Evolutionary conservation across 2,329 filamentous ascomycete genomes (phyloP).

Genomic region (Phialophora verrucosa): DNA sequence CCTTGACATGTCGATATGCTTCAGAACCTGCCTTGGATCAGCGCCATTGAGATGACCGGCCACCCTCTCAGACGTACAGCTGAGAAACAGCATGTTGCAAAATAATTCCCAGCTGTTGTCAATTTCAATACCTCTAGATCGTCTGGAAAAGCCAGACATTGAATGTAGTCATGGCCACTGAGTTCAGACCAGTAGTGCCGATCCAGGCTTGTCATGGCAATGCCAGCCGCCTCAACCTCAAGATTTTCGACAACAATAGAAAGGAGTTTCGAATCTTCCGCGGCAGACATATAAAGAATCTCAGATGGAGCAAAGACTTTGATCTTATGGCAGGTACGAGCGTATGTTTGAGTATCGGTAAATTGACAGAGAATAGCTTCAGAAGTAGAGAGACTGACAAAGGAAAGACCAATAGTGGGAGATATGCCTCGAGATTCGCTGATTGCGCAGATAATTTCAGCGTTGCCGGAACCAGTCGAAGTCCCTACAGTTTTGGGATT

Average conservation of each 20-base stretch:
- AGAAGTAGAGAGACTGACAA: slow-evolving; percentile 83
- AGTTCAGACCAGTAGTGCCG: slow-evolving; percentile 84
- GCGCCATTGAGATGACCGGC: slow-evolving; percentile 4
- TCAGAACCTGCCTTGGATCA: slow-evolving; percentile 66
- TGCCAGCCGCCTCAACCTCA: slow-evolving; percentile 46
- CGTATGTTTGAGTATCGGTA: slow-evolving; percentile 89
- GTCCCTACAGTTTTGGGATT: slow-evolving; percentile 62
- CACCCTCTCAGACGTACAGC: slow-evolving; percentile 65
- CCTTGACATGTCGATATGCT: slow-evolving; percentile 76
- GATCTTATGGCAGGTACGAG: slow-evolving; percentile 85
- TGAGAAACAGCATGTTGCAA: slow-evolving; percentile 81
- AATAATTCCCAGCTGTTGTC: slow-evolving; percentile 81
- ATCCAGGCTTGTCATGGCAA: slow-evolving; percentile 69
- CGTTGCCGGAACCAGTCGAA: slow-evolving; percentile 61
- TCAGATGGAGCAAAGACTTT: slow-evolving; percentile 78
- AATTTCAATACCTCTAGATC: slow-evolving; percentile 83
- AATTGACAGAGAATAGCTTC: slow-evolving; percentile 89
- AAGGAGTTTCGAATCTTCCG: slow-evolving; percentile 76
- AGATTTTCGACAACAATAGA: slow-evolving; percentile 76
- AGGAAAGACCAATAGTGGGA: slow-evolving; percentile 82
- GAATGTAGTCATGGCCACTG: slow-evolving; percentile 76
- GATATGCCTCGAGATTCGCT: slow-evolving; percentile 86
- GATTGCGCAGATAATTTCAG: slow-evolving; percentile 85
- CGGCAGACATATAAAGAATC: slow-evolving; percentile 76
- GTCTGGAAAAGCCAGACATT: slow-evolving; percentile 76